These are phyloP conservation scores for Elsinoe batatas DNA, from an alignment of 2,329 filamentous ascomycete species.

Conservation along the genomic window DNA sequence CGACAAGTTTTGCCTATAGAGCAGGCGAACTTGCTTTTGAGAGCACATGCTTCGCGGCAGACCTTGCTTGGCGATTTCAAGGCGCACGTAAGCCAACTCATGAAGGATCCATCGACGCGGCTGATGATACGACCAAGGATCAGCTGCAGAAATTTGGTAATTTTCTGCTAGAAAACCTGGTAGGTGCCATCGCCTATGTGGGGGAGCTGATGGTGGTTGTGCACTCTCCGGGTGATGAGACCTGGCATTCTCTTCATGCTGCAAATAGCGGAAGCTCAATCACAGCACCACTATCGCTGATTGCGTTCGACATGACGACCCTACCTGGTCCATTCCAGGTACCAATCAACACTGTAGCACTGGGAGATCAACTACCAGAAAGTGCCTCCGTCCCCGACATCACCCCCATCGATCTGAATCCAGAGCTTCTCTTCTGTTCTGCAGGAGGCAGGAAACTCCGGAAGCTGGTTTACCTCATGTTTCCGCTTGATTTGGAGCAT, in stretches of 20 bases:
- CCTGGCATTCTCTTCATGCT: background rate
- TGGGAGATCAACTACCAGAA: background rate
- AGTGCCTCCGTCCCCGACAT: no score
- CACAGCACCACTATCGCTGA: background rate
- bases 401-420: background rate
- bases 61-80: background rate
- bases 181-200: background rate
- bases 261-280: background rate
- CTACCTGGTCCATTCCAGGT: background rate
- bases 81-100: background rate
- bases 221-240: background rate
- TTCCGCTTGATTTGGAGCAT: conserved; percentile 16
- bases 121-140: background rate
- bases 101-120: background rate
- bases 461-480: conserved; percentile 22
- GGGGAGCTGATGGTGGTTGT: background rate
- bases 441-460: conserved; percentile 11
- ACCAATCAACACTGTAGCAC: background rate
- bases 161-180: background rate
- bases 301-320: background rate
- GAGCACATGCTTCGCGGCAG: background rate
- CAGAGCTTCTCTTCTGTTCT: background rate
- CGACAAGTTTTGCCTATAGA: background rate
- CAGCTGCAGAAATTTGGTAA: background rate
- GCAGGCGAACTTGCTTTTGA: background rate